phyloP scores from a whole-genome alignment of 805 yeast genomes.

The Lipomyces mesembrius region DNA sequence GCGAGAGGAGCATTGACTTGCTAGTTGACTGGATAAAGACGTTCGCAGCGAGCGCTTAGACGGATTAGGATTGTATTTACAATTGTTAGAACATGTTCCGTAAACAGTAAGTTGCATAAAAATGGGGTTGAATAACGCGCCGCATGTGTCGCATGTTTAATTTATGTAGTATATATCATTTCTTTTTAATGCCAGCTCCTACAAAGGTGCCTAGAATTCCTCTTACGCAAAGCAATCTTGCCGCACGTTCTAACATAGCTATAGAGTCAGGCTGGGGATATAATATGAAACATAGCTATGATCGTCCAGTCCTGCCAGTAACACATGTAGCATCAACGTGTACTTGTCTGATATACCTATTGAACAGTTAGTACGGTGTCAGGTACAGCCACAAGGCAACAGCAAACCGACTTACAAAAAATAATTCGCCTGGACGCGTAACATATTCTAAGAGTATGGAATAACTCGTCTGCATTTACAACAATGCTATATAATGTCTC shows the following conservation, averaged over 20 bases:
- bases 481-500: conserved; percentile 22
- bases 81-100: background rate
- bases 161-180: conserved; percentile 3
- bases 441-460: conserved; percentile 37
- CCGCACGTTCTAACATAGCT: background rate
- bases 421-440: conserved; percentile 32
- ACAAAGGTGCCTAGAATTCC: background rate
- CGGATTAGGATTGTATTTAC: conserved; percentile 32
- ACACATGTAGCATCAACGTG: conserved; percentile 38
- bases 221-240: background rate
- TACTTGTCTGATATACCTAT: conserved; percentile 38
- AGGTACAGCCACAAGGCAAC: background rate
- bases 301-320: conserved; percentile 34
- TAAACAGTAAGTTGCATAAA: background rate
- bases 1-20: conserved; percentile 60
- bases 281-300: conserved; percentile 39
- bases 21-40: conserved; percentile 62
- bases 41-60: conserved; percentile 54
- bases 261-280: conserved; percentile 24
- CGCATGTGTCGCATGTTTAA: background rate
- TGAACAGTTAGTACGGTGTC: background rate
- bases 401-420: conserved; percentile 16
- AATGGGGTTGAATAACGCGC: background rate
- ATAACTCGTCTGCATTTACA: conserved; percentile 40
- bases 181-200: background rate